Evolutionary conservation across 2,329 filamentous ascomycete species (phyloP).

Genomic region (Moelleriella libera): DNA sequence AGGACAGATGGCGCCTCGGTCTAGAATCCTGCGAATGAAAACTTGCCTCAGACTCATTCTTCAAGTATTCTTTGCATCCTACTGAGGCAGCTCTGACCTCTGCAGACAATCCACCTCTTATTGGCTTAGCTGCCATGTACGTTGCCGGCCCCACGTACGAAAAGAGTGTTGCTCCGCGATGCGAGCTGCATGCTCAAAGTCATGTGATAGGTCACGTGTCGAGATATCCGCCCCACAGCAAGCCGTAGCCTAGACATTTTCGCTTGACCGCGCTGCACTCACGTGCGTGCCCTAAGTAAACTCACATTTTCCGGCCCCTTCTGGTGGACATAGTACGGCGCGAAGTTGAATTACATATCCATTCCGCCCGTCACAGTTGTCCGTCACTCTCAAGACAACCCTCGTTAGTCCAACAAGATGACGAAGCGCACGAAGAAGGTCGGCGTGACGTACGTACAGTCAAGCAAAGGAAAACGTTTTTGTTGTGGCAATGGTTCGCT

Average conservation of each 20-base stretch:
- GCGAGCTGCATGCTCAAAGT: background rate
- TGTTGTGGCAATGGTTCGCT: slow-evolving; percentile 9
- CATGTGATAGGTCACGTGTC: slow-evolving; percentile 4
- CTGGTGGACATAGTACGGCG: slow-evolving; percentile 14
- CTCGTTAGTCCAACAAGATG: slow-evolving; percentile 51
- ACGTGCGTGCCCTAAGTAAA: slow-evolving; percentile 29
- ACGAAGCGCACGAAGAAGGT: slow-evolving; percentile 95
- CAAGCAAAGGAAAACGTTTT: background rate
- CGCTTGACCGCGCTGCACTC: slow-evolving; percentile 14
- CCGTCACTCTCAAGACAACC: slow-evolving; percentile 18
- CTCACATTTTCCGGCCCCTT: slow-evolving; percentile 23
- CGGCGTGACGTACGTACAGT: slow-evolving; percentile 59
- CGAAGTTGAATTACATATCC: slow-evolving; percentile 16
- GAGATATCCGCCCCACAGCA: background rate
- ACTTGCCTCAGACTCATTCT: too few relatives aligned
- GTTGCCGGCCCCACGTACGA: background rate
- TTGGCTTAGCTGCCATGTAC: too few relatives aligned
- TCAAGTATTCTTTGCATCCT: too few relatives aligned
- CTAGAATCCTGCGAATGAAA: too few relatives aligned
- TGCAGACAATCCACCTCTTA: too few relatives aligned
- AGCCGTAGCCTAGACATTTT: slow-evolving; percentile 2
- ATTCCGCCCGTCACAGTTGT: slow-evolving; percentile 16
- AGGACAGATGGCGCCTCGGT: too few relatives aligned
- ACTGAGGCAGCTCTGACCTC: too few relatives aligned
- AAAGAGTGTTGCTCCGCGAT: background rate